A percentile compares a stretch with the other conserved stretches of the same genome.
Conservation (phyloP, 164 flowering plant species). For the Umbilicus rupestris region DNA sequence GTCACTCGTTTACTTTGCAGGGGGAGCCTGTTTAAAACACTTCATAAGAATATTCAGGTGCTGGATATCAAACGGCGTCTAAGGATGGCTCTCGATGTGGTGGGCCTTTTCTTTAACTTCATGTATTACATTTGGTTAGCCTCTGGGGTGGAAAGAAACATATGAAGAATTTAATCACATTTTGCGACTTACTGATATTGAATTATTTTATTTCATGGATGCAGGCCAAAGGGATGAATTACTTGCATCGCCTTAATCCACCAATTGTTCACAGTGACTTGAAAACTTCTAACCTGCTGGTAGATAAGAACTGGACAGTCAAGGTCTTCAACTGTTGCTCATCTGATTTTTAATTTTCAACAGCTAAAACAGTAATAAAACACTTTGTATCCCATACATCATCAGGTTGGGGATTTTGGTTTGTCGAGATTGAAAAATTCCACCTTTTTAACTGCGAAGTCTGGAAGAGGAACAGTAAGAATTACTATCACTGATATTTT, state of each 20-base stretch:
- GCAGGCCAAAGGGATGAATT: slow-evolving; percentile 89
- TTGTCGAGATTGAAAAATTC: slow-evolving; percentile 58
- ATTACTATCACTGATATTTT: background rate
- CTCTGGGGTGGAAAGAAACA: slow-evolving; percentile 4
- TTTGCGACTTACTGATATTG: background rate
- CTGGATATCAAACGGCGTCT: slow-evolving; percentile 60
- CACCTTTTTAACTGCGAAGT: slow-evolving; percentile 58
- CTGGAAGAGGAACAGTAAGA: slow-evolving; percentile 77
- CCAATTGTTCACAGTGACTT: slow-evolving; percentile 83
- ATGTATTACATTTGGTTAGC: background rate
- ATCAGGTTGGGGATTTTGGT: slow-evolving; percentile 88
- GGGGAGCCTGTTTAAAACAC: slow-evolving; percentile 71
- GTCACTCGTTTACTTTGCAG: slow-evolving; percentile 24
- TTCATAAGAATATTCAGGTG: slow-evolving; percentile 53
- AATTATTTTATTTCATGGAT: slow-evolving; percentile 5
- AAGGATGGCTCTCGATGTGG: slow-evolving; percentile 86
- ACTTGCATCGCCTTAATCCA: slow-evolving; percentile 74
- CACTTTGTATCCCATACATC: background rate
- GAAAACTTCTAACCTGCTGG: slow-evolving; percentile 80
- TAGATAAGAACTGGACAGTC: slow-evolving; percentile 77
- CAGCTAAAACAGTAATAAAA: background rate
- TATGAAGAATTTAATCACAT: background rate
- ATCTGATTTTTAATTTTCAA: background rate
- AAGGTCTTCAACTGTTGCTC: slow-evolving; percentile 41
- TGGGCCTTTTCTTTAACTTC: slow-evolving; percentile 20